Evolutionary conservation across 805 yeast species (phyloP), one percentile per base, ranked within the genome.

Genomic region (Cyberlindnera galapagoensis): DNA sequence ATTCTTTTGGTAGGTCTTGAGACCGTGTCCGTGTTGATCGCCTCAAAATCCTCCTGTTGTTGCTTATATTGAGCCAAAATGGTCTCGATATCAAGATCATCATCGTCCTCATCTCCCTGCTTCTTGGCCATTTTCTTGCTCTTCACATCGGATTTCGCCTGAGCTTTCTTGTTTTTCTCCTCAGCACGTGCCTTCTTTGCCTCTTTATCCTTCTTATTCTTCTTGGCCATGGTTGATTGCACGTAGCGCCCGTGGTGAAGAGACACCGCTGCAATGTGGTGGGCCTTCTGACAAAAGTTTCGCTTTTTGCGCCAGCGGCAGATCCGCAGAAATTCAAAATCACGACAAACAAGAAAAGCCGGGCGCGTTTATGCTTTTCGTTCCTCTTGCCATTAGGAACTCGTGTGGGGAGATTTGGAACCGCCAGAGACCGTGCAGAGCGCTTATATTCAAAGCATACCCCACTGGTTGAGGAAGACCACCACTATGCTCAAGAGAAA

Each of bases 111-210:
- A 17, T 79, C 94, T 3, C 83, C 88, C 26, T 64, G 59, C 54
- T 86, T 86, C 41, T 77, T 75, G 33, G 83, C 78, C 46, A 71
- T 64, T 54, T 86, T 85, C 58, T 87, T 84, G 47, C 70, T 66
- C 59, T 85, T 88, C 7, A 56, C 46, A 26, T 78, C 92, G 7
- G 92, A 78, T 53, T 92, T 90, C 32, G 74, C 63, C 31, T 65
- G 69, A 32, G 74, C 80, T 57, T 90, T 90, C 58, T 79, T 77
- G 40, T 72, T 75, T 63, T 90, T 90, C 42, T 74, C 85, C 22
- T 90, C 94, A 18, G 80, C 65, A 29, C 95, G 74, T 15, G 92
- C 94, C 69, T 86, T 87, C 59, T 86, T 86, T 47, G 95, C 85
- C 29, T 84, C 95, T 57, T 86, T 87, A 44, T 84, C 78, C 57